These are phyloP conservation scores for Fusarium sp. DNA, from an alignment of 2,329 filamentous ascomycete genomes.

Conservation along the genomic window DNA sequence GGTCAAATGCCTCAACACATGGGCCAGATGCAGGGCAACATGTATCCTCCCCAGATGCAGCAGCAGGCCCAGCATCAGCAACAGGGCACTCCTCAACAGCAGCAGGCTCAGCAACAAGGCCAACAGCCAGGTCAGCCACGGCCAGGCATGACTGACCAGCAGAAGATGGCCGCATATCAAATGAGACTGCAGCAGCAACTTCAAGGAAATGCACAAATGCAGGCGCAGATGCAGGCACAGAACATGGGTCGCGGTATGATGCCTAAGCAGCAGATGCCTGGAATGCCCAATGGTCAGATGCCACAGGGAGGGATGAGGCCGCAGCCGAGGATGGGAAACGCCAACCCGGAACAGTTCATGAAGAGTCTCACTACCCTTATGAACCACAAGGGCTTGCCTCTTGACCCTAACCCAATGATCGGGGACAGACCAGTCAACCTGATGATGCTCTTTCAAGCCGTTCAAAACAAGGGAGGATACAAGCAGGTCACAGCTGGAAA, in stretches of 20 bases:
- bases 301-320: conserved; percentile 63
- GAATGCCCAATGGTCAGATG: conserved; percentile 68
- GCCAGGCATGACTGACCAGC: conserved; percentile 68
- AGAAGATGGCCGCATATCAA: conserved; percentile 82
- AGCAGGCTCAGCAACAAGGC: conserved; percentile 53
- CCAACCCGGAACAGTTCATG: conserved; percentile 76
- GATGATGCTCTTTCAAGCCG: conserved; percentile 80
- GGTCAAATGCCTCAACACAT: conserved; percentile 60
- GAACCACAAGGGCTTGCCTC: conserved; percentile 75
- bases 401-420: conserved; percentile 81
- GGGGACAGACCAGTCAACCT: conserved; percentile 81
- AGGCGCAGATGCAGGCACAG: conserved; percentile 64
- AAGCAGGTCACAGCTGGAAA: conserved; percentile 77
- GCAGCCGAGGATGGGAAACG: conserved; percentile 59
- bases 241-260: conserved; percentile 63
- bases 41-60: conserved; percentile 57
- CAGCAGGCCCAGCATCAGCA: conserved; percentile 56
- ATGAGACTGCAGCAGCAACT: conserved; percentile 85
- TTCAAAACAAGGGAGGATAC: conserved; percentile 81
- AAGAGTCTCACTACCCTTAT: conserved; percentile 84
- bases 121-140: conserved; percentile 43
- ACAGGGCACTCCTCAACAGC: conserved; percentile 54
- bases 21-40: conserved; percentile 59
- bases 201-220: conserved; percentile 65
- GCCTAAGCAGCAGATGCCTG: conserved; percentile 62